These are phyloP conservation scores for Colletotrichum sansevieriae DNA, from an alignment of 2,329 filamentous ascomycete genomes.

Conservation along the genomic window DNA sequence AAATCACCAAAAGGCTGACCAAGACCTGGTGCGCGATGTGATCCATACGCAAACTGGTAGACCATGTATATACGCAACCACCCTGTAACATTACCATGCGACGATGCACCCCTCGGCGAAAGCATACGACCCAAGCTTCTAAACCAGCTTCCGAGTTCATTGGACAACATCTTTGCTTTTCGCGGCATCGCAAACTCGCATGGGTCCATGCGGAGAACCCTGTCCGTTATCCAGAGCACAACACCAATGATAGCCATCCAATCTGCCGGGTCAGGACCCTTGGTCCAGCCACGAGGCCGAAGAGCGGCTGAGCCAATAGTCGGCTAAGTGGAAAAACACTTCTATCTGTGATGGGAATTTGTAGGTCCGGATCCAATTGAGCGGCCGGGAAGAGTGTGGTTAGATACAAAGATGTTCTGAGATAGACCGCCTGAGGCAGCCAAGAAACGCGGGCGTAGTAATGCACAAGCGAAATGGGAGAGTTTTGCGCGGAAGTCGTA, in stretches of 20 bases:
- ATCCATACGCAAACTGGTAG: background rate
- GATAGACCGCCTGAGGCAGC: slow-evolving; percentile 9
- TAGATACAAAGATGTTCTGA: background rate
- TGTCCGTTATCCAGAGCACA: slow-evolving; percentile 5
- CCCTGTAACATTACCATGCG: background rate
- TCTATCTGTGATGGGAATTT: slow-evolving; percentile 29
- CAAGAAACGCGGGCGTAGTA: background rate
- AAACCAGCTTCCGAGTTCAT: background rate
- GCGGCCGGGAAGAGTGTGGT: background rate
- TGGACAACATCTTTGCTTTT: background rate
- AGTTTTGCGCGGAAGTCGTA: background rate
- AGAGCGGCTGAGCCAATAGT: slow-evolving; percentile 16
- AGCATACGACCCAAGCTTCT: background rate
- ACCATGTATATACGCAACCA: background rate
- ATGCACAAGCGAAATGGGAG: slow-evolving; percentile 6
- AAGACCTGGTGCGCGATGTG: background rate
- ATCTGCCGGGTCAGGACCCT: slow-evolving; percentile 17
- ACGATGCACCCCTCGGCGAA: background rate
- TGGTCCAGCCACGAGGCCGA: slow-evolving; percentile 5
- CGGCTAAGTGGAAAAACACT: slow-evolving; percentile 12
- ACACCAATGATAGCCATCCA: slow-evolving; percentile 21
- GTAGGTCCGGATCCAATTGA: slow-evolving; percentile 6
- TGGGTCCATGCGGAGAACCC: slow-evolving; percentile 36
- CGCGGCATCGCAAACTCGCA: background rate
- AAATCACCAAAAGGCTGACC: too few species aligned